A percentile compares a stretch with the other conserved stretches of the same genome.
phyloP scores from a whole-genome alignment of 805 yeast genomes.

The Kazachstania viticola region DNA sequence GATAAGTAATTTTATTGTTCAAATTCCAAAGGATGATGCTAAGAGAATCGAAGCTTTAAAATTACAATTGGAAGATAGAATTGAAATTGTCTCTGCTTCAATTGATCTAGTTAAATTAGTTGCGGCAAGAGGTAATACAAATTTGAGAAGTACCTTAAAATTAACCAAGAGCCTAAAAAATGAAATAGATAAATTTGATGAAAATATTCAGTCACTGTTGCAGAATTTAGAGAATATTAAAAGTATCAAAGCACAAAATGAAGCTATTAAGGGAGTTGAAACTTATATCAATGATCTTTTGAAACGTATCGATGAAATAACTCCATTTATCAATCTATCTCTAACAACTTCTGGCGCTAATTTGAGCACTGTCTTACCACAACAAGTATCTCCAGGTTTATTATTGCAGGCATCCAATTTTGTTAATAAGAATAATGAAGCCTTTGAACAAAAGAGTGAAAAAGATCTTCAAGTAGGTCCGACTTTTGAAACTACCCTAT shows the following conservation, averaged over 20 bases:
- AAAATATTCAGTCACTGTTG: conserved; percentile 32
- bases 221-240: conserved; percentile 23
- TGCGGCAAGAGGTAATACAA: conserved; percentile 51
- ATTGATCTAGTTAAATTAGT: conserved; percentile 55
- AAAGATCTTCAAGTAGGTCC: conserved; percentile 42
- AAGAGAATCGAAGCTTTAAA: conserved; percentile 31
- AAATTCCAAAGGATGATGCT: conserved; percentile 40
- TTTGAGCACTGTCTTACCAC: conserved; percentile 37
- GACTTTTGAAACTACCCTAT: conserved; percentile 42
- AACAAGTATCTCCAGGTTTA: conserved; percentile 50
- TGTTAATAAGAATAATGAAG: conserved; percentile 21
- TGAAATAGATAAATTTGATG: conserved; percentile 49
- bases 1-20: conserved; percentile 38
- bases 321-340: conserved; percentile 57
- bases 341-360: conserved; percentile 60
- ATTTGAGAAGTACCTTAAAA: conserved; percentile 41
- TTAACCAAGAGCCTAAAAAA: conserved; percentile 43
- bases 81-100: conserved; percentile 50
- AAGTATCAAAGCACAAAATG: conserved; percentile 16
- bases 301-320: conserved; percentile 48
- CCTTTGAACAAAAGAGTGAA: background rate
- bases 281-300: conserved; percentile 37
- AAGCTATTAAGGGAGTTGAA: conserved; percentile 37
- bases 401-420: conserved; percentile 49
- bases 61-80: conserved; percentile 41